Conservation (phyloP, 768 basidiomycete genomes). For the Podaxis sp. region DNA sequence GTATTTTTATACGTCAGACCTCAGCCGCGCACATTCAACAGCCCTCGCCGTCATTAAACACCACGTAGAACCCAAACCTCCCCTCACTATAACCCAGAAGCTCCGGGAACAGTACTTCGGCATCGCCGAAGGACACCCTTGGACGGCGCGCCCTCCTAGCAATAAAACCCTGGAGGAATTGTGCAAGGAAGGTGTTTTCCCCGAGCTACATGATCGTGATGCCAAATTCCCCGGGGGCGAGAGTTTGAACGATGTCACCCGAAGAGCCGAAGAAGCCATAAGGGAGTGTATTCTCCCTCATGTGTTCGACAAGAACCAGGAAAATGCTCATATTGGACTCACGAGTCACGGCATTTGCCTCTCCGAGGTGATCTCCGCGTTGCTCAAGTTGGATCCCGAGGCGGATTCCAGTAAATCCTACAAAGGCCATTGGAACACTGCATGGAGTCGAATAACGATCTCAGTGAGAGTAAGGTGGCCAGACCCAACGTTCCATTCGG, state of each 20-base stretch:
- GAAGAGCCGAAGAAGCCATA: slow-evolving; percentile 52
- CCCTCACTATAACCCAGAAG: slow-evolving; percentile 50
- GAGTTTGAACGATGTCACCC: slow-evolving; percentile 59
- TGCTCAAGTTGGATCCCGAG: slow-evolving; percentile 51
- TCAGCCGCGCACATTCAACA: slow-evolving; percentile 64
- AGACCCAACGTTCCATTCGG: too few species aligned
- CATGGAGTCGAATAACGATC: slow-evolving; percentile 64
- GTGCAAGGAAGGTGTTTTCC: slow-evolving; percentile 51
- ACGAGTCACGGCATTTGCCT: slow-evolving; percentile 80
- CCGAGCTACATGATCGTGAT: slow-evolving; percentile 43
- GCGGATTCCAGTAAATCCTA: slow-evolving; percentile 36
- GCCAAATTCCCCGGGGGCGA: slow-evolving; percentile 70
- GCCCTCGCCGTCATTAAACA: slow-evolving; percentile 52
- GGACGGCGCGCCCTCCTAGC: slow-evolving; percentile 34
- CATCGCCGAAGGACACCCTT: slow-evolving; percentile 64
- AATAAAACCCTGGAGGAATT: slow-evolving; percentile 41
- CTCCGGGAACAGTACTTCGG: slow-evolving; percentile 76
- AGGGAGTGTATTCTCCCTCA: slow-evolving; percentile 58
- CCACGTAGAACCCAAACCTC: slow-evolving; percentile 53
- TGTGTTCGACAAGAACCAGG: slow-evolving; percentile 34
- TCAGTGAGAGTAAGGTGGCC: slow-evolving; percentile 38
- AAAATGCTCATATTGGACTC: slow-evolving; percentile 53
- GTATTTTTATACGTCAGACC: slow-evolving; percentile 65
- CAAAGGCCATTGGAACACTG: slow-evolving; percentile 64
- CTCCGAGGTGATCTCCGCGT: slow-evolving; percentile 53